Evolutionary conservation across 2,329 filamentous ascomycete genomes (phyloP).

Genomic region (Colletotrichum graminicola): DNA sequence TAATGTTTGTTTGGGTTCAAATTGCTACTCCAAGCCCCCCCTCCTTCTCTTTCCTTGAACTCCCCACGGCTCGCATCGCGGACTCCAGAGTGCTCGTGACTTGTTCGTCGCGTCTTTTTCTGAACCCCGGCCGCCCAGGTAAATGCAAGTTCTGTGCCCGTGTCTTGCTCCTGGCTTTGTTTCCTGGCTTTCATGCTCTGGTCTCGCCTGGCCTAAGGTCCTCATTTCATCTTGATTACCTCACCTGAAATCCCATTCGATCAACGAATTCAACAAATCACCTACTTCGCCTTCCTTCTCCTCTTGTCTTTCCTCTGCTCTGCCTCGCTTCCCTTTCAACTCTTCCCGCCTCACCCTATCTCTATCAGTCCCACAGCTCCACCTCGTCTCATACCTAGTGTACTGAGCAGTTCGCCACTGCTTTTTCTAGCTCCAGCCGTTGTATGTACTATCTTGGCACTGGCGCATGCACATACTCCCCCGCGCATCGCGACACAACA

Average conservation of each 20-base stretch:
- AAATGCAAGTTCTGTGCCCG: conserved; percentile 2
- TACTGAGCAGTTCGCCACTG: conserved; percentile 1
- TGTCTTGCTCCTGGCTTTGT: background rate
- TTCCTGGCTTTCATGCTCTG: background rate
- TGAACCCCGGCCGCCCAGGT: background rate
- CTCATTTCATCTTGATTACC: conserved; percentile 10
- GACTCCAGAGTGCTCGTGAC: conserved; percentile 1
- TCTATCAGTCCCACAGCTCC: background rate
- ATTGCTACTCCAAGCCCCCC: background rate
- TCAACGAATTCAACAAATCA: conserved; percentile 15
- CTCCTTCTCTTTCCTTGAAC: background rate
- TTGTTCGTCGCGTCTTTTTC: conserved; percentile 6
- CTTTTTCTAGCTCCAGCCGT: conserved; percentile 1
- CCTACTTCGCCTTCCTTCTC: background rate
- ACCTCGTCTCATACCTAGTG: background rate
- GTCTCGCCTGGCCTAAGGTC: conserved; percentile 1
- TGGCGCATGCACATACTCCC: conserved; percentile 20
- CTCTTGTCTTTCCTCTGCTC: background rate
- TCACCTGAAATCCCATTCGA: conserved; percentile 11
- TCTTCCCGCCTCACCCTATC: conserved; percentile 1
- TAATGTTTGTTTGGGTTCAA: background rate
- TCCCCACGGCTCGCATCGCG: background rate
- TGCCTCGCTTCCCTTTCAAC: background rate
- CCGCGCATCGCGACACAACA: conserved; percentile 18
- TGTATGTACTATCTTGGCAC: background rate